Percentiles rank a stretch among this genome's conserved stretches.
phyloP scores from a whole-genome alignment of 441 rosid genomes.

The Corymbia citriodora region DNA sequence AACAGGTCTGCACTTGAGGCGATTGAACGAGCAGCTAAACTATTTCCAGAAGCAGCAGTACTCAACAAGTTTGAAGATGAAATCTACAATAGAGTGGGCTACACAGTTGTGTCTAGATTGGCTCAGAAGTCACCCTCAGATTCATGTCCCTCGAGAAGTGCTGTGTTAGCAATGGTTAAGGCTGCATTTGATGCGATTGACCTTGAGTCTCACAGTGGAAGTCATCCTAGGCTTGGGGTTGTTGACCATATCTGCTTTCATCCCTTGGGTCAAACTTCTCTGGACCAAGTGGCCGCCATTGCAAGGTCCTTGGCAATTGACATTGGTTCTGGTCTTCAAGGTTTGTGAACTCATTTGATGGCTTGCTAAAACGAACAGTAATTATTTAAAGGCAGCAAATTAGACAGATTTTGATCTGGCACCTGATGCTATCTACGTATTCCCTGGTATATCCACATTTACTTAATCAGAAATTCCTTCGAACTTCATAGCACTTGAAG shows the following conservation, averaged over 20 bases:
- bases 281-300: slow-evolving; percentile 53
- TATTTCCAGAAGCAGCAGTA: slow-evolving; percentile 56
- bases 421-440: not conserved
- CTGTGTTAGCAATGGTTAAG: slow-evolving; percentile 72
- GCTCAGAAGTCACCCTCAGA: slow-evolving; percentile 12
- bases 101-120: slow-evolving; percentile 64
- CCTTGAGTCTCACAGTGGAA: slow-evolving; percentile 61
- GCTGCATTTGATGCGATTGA: slow-evolving; percentile 62
- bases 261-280: slow-evolving; percentile 50
- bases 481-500: not conserved
- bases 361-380: not conserved
- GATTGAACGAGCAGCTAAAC: slow-evolving; percentile 59
- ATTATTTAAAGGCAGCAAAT: not conserved
- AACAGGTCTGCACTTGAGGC: slow-evolving; percentile 60
- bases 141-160: slow-evolving; percentile 37
- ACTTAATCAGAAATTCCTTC: not conserved
- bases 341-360: slow-evolving; percentile 20
- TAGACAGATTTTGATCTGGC: not conserved
- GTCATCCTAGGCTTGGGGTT: slow-evolving; percentile 90
- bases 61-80: slow-evolving; percentile 77
- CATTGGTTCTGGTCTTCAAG: slow-evolving; percentile 63
- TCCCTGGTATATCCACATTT: not conserved
- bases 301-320: slow-evolving; percentile 68
- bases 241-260: slow-evolving; percentile 94
- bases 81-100: slow-evolving; percentile 76